Conservation (phyloP, 306 rosid genomes). For the Quercus alba region DNA sequence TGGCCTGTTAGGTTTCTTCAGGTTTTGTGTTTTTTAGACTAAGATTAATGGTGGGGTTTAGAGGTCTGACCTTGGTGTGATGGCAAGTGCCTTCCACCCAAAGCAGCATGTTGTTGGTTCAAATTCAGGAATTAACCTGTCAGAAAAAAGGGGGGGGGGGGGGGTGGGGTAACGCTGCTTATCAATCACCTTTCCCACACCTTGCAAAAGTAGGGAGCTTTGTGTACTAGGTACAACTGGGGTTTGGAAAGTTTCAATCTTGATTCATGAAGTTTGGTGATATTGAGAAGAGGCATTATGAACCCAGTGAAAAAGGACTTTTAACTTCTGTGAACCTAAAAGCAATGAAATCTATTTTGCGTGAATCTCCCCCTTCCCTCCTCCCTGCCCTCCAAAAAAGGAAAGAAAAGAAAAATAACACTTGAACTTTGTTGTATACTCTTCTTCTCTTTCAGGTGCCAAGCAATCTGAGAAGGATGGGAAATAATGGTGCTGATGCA, state of each 20-base stretch:
- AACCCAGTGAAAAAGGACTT: background rate
- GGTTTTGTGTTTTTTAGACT: too few species aligned
- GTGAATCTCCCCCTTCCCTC: background rate
- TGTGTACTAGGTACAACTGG: background rate
- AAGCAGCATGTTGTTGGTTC: too few species aligned
- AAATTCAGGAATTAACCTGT: too few species aligned
- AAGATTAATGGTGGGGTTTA: background rate
- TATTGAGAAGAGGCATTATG: background rate
- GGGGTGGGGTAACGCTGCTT: too few species aligned
- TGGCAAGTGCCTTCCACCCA: too few species aligned
- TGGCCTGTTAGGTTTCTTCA: too few species aligned
- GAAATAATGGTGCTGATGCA: slow-evolving; percentile 43
- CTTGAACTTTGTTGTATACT: slow-evolving; percentile 2
- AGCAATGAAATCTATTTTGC: background rate
- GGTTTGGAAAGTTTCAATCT: background rate
- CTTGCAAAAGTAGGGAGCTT: too few species aligned
- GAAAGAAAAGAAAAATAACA: background rate
- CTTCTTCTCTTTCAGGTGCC: slow-evolving; percentile 26
- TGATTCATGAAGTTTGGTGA: background rate
- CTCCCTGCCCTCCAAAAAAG: slow-evolving; percentile 9
- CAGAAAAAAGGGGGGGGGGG: too few species aligned
- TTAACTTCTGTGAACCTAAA: background rate
- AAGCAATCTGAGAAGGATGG: slow-evolving; percentile 55
- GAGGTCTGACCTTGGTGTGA: too few species aligned
- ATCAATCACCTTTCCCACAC: too few species aligned